Evolutionary conservation across 345 rosid genomes (phyloP).

Genomic region (Eucalyptus urophylla): DNA sequence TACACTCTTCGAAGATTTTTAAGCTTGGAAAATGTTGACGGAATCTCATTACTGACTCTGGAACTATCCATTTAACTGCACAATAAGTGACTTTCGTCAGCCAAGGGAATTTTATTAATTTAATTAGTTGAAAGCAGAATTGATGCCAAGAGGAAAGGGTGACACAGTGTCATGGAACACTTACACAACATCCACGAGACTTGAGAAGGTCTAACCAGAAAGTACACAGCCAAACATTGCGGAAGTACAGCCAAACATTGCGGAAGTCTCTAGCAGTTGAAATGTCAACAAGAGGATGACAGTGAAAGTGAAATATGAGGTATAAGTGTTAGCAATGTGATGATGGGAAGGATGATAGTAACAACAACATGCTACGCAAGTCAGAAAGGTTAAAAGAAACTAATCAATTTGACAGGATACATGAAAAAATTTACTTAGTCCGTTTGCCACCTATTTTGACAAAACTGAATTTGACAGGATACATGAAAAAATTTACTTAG

Average conservation of each 20-base stretch:
- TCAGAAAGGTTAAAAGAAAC: neutral
- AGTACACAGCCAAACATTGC: neutral
- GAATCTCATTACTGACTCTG: neutral
- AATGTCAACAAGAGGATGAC: neutral
- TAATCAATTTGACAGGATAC: neutral
- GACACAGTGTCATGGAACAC: accelerated
- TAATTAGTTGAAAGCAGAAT: neutral
- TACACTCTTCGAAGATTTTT: neutral
- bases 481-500: neutral
- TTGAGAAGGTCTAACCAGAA: neutral
- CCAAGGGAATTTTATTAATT: neutral
- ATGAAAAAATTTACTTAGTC: neutral
- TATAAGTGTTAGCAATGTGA: neutral
- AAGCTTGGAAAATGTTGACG: neutral
- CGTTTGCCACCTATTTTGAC: neutral
- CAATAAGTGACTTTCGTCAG: neutral
- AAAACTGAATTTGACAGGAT: neutral
- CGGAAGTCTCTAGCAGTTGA: neutral
- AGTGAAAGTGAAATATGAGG: neutral
- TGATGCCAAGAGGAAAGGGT: neutral
- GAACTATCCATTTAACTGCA: neutral
- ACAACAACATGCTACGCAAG: neutral
- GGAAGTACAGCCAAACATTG: neutral
- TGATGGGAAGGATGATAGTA: neutral
- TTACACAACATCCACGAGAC: neutral